A percentile compares a stretch with the other conserved stretches of the same genome.
These are phyloP conservation scores for Streptanthus diversifolius DNA, from an alignment of 345 rosid species.

Conservation along the genomic window DNA sequence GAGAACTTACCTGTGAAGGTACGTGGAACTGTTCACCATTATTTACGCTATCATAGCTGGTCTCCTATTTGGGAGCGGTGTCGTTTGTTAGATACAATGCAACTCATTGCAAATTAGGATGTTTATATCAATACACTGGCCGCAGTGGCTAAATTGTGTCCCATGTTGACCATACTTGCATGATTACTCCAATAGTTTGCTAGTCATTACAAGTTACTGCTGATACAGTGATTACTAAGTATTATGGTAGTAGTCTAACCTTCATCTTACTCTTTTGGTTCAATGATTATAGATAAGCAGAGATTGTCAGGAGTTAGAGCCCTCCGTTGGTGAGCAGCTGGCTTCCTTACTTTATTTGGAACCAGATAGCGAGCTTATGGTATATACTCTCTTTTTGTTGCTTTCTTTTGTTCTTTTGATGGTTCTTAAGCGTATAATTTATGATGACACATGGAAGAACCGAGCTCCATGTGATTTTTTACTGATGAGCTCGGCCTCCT, in stretches of 20 bases:
- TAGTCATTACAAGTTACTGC: background rate
- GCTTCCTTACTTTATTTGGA: constrained; percentile 91
- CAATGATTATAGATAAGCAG: constrained; percentile 75
- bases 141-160: background rate
- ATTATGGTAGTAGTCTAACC: background rate
- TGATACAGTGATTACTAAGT: background rate
- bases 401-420: background rate
- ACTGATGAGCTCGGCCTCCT: background rate
- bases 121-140: background rate
- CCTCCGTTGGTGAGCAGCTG: constrained; percentile 88
- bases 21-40: constrained; percentile 22
- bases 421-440: background rate
- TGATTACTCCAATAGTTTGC: constrained; percentile 1
- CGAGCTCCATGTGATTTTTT: background rate
- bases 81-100: constrained; percentile 6
- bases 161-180: background rate
- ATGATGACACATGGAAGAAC: background rate
- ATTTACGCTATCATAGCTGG: background rate
- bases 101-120: background rate
- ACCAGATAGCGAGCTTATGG: constrained; percentile 99
- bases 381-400: constrained; percentile 36
- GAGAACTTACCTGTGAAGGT: constrained; percentile 99
- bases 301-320: constrained; percentile 98
- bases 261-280: constrained; percentile 26
- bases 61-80: background rate